phyloP scores from a whole-genome alignment of 2,329 filamentous ascomycete genomes.

The Graphium sp. region DNA sequence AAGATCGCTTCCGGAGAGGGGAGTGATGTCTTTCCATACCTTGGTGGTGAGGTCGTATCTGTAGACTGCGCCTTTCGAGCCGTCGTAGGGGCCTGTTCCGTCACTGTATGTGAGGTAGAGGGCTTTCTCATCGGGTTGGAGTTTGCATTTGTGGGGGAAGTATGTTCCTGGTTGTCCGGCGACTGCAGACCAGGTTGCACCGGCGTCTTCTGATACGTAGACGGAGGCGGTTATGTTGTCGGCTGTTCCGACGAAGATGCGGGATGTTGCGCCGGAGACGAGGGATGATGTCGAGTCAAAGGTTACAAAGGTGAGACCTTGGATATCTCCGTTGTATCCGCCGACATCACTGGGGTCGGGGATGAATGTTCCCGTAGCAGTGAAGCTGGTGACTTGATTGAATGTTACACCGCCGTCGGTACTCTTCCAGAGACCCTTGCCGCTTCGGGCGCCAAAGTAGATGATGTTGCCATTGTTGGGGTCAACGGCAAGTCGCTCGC shows the following conservation, averaged over 20 bases:
- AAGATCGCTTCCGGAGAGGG: slow-evolving; percentile 25
- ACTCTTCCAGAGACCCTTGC: slow-evolving; percentile 41
- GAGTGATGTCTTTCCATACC: slow-evolving; percentile 39
- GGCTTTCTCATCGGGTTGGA: slow-evolving; percentile 31
- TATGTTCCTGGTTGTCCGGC: slow-evolving; percentile 28
- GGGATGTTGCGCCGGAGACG: slow-evolving; percentile 27
- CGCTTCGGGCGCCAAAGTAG: slow-evolving; percentile 40
- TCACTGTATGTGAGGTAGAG: slow-evolving; percentile 38
- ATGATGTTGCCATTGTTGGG: slow-evolving; percentile 37
- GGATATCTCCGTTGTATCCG: slow-evolving; percentile 24
- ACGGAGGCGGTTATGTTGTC: slow-evolving; percentile 33
- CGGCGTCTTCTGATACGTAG: slow-evolving; percentile 35
- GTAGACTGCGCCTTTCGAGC: slow-evolving; percentile 31
- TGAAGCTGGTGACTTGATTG: slow-evolving; percentile 31
- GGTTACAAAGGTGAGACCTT: slow-evolving; percentile 33
- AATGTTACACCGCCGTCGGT: slow-evolving; percentile 37
- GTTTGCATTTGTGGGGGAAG: slow-evolving; percentile 35
- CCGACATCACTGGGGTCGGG: slow-evolving; percentile 24
- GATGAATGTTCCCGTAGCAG: slow-evolving; percentile 28
- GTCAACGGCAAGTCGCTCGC: slow-evolving; percentile 40
- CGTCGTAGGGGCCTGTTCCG: slow-evolving; percentile 39
- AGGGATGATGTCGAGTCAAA: slow-evolving; percentile 33
- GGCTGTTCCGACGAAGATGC: slow-evolving; percentile 38
- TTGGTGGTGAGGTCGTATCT: slow-evolving; percentile 30
- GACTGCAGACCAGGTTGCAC: slow-evolving; percentile 32